Base-by-base conservation (phyloP, 1,284 basidiomycete species). In the Vanrija humicola region DNA sequence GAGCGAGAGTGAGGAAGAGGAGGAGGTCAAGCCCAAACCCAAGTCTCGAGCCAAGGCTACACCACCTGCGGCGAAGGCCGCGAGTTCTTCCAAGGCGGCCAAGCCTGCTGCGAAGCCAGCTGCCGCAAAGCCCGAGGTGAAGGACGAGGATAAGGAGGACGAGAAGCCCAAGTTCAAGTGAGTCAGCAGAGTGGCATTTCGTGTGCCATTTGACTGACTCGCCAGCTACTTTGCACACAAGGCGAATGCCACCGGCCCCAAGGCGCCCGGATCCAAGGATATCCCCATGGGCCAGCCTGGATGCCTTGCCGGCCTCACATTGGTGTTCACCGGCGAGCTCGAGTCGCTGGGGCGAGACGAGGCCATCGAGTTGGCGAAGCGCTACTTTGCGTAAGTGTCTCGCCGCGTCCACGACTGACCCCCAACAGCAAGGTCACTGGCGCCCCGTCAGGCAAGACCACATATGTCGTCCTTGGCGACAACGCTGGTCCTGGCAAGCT, bases 241-340 rank as follows among this genome's bases (percentile, higher is more conserved):
- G 1, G 86, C 86, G 2, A 84, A 82, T 1, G 83, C 86, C 43
- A 79, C 77, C 0, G 88, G 88, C 0, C 92, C 90, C 0, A 74
- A 80, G 2, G 84, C 85, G 6, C 88, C 84, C 7, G 74, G 73
- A 7, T 70, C 71, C 38, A 98, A 96, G 72, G 77, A 83, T 10
- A 83, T 98, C 3, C 96, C 95, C 0, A 82, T 88, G 25, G 83
- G 85, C 62, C 69, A 83, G 48, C 85, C 86, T 0, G 86, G 94
- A 66, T 92, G 89, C 70, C 81, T 98, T 3, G 83, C 86, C 0
- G 94, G 94, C 0, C 80, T 98, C 23, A 83, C 91, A 0, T 88
- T 98, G 64, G 96, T 99, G 23, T 99, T 99, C 64, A 96, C 93
- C 0, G 96, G 95, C 12, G 94, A 98, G 68, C 78, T 98, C 46